Conservation (phyloP, 257 asterid genomes). For the Nyctanthes arbortristis region DNA sequence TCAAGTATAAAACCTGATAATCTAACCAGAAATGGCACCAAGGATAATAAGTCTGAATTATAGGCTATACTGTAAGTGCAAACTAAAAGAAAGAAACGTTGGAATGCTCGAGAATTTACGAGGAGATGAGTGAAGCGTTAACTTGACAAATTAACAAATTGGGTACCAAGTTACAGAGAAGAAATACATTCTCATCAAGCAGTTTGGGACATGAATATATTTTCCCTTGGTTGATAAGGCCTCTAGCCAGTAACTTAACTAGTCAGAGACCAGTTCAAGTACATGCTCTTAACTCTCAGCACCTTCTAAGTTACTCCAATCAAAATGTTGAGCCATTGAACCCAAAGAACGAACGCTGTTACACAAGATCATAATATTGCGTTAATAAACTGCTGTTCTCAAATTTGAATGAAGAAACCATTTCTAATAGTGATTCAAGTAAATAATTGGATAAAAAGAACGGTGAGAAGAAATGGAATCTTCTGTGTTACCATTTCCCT, state of each 20-base stretch:
- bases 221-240: background rate
- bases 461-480: background rate
- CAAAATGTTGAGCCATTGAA: conserved; percentile 89
- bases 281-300: background rate
- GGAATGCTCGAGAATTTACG: background rate
- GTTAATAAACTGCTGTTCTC: conserved; percentile 6
- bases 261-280: background rate
- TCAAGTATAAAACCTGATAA: too few relatives aligned
- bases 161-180: background rate
- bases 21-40: too few relatives aligned
- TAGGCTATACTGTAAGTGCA: too few relatives aligned
- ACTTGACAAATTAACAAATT: background rate
- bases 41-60: too few relatives aligned
- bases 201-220: background rate
- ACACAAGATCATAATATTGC: conserved; percentile 15
- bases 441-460: background rate
- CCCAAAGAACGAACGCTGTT: conserved; percentile 73
- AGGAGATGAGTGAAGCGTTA: background rate
- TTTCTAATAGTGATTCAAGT: background rate
- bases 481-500: background rate
- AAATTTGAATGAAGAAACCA: background rate
- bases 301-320: conserved; percentile 1
- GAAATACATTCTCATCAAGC: background rate
- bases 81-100: too few relatives aligned
- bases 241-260: background rate